Evolutionary conservation across 768 basidiomycete genomes (phyloP), one percentile per base, ranked within the genome.

Genomic region (Podaxis carcinomalis): DNA sequence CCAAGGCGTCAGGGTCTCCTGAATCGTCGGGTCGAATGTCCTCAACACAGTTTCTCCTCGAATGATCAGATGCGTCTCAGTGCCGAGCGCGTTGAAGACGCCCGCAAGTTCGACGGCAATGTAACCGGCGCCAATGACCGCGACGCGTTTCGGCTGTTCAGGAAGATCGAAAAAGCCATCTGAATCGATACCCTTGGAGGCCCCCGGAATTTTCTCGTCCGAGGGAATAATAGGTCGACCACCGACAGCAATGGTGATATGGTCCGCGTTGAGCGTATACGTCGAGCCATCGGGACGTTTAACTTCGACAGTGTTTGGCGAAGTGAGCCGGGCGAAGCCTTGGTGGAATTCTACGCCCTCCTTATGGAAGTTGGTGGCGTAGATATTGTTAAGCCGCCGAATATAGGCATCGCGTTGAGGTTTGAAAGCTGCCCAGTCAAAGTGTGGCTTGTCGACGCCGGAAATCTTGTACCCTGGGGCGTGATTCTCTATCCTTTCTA

Each of bases 41-140:
- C 97, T 85, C 65, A 99, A 80, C 46, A 98, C 92, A 58, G 85
- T 89, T 56, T 98, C 92, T 56, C 87, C 80, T 56, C 97, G 89
- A 66, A 98, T 98, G 72, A 98, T 73, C 65, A 98, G 74, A 71
- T 98, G 95, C 6, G 94, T 95, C 74, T 98, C 93, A 37, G 88
- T 83, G 21, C 95, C 94, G 59, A 97, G 85, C 5, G 92, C 81
- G 74, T 98, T 86, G 75, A 99, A 85, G 57, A 99, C 85, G 19
- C 97, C 97, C 4, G 96, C 93, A 50, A 99, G 86, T 75, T 99
- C 97, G 63, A 98, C 92, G 16, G 95, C 95, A 66, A 99, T 98
- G 73, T 99, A 99, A 1, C 97, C 97, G 13, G 97, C 97, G 50
- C 97, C 97, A 46, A 98, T 88, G 57, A 98, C 89, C 2, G 89